These are phyloP conservation scores for Osmozyma mogii DNA, from an alignment of 805 yeast species.

Conservation along the genomic window DNA sequence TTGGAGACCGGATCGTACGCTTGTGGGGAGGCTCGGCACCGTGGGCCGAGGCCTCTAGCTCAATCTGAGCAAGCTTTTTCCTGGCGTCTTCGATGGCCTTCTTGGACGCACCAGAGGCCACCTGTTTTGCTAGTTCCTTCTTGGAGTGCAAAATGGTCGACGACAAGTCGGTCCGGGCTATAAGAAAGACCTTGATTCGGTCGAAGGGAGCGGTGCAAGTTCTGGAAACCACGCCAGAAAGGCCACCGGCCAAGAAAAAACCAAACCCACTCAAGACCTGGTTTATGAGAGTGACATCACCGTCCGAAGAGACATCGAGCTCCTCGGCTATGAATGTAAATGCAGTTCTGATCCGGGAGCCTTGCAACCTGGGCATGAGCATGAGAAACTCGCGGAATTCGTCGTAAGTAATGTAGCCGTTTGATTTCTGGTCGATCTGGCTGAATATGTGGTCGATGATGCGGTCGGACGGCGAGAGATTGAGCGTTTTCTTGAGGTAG, in stretches of 20 bases:
- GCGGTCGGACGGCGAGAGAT: constrained; percentile 43
- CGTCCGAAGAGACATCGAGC: constrained; percentile 76
- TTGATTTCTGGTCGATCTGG: constrained; percentile 45
- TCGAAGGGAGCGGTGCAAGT: constrained; percentile 97
- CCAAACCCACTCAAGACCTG: constrained; percentile 82
- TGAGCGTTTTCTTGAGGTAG: constrained; percentile 50
- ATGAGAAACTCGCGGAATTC: constrained; percentile 80
- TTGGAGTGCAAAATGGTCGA: constrained; percentile 61
- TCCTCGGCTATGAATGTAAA: constrained; percentile 75
- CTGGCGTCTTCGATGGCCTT: constrained; percentile 29
- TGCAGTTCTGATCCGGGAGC: constrained; percentile 75
- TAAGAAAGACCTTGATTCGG: constrained; percentile 85
- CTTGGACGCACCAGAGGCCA: constrained; percentile 27
- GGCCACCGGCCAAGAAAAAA: constrained; percentile 88
- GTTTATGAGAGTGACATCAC: constrained; percentile 79
- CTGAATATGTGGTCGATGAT: constrained; percentile 51
- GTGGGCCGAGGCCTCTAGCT: constrained; percentile 17
- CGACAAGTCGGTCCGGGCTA: constrained; percentile 79
- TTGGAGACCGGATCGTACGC: constrained; percentile 56
- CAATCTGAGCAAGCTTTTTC: constrained; percentile 19
- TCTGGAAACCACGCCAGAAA: constrained; percentile 92
- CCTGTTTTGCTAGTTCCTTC: constrained; percentile 30
- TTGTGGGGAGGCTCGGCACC: constrained; percentile 34
- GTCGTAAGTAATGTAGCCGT: constrained; percentile 69
- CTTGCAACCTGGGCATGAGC: constrained; percentile 73